Conservation (phyloP, 257 asterid genomes). For the Scutellaria galericulata region DNA sequence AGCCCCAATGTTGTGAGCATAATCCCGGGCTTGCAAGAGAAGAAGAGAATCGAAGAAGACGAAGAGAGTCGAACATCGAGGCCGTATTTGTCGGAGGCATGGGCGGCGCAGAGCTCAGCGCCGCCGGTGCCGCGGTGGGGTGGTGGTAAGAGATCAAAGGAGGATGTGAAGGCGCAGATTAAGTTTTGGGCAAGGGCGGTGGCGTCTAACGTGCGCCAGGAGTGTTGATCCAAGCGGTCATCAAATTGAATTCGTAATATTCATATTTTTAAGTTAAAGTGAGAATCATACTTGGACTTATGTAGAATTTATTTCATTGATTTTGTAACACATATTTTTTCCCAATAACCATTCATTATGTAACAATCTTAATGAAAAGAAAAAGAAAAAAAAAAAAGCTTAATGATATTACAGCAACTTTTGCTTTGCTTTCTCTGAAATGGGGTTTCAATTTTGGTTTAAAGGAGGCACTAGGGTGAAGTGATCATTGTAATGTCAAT, state of each 20-base stretch:
- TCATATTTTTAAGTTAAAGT: neutral
- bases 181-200: conserved; percentile 96
- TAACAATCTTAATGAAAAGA: no score
- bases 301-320: no score
- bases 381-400: no score
- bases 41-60: conserved; percentile 28
- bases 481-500: no score
- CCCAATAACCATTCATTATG: no score
- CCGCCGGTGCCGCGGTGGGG: conserved; percentile 57
- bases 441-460: no score
- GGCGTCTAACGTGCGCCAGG: conserved; percentile 88
- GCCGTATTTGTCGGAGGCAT: conserved; percentile 41
- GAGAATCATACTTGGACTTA: no score
- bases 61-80: conserved; percentile 20
- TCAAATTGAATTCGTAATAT: neutral
- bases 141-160: conserved; percentile 55
- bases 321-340: no score
- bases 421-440: no score
- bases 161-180: conserved; percentile 83
- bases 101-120: conserved; percentile 43
- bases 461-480: no score
- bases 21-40: conserved; percentile 34
- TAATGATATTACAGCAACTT: no score
- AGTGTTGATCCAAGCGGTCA: conserved; percentile 39
- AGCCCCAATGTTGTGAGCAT: conserved; percentile 14